Base-by-base conservation (phyloP, 441 rosid genomes). In the Gossypium gossypioides region DNA sequence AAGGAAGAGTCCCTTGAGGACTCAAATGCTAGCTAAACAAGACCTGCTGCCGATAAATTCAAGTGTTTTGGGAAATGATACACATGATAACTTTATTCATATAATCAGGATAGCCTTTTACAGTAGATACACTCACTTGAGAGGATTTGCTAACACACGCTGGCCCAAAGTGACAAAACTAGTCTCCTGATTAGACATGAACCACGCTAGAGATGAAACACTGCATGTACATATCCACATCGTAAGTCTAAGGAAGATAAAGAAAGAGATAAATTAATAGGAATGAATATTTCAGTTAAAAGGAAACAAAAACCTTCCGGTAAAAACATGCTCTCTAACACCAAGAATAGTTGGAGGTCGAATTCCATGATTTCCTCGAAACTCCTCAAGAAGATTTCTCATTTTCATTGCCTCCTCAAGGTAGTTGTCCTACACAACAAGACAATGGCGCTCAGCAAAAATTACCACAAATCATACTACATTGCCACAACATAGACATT, bases 181-280 rank as follows among this genome's bases (percentile, higher is more conserved):
- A 60, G 99, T 92, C 85, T 94, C 99, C 82, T 94, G 99, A 81
- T 94, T 94, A 79, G 99, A 94, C 99, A 94, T 94, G 82, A 94
- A 94, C 97, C 88, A 85, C 52, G 99, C 99, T 79, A 94, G 80
- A 75, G 97, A 94, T 63, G 99, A 94, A 74, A 94, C 99, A 90
- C 99, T 94, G 92, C 82, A 84, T 40, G 42, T 56, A 71, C 40
- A 79, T 60, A 79, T 68, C 59, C 70, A 69, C 78, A 77, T 56
- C 21, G 77, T 25, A 57, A 9, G 19, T 50, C 69, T 77, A 51
- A 76, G 74, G 73, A 62, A 75, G 70, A 80, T 74, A 21, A 67
- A 29, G 7, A 60, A 10, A 76, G 19, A 40, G 74, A 71, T 29
- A 60, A 65, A 48, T 29, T 13, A 19, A 59, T 5, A 12, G 8